Conservation (phyloP, 1,139 yeast genomes). For the Ogataea hybrid region DNA sequence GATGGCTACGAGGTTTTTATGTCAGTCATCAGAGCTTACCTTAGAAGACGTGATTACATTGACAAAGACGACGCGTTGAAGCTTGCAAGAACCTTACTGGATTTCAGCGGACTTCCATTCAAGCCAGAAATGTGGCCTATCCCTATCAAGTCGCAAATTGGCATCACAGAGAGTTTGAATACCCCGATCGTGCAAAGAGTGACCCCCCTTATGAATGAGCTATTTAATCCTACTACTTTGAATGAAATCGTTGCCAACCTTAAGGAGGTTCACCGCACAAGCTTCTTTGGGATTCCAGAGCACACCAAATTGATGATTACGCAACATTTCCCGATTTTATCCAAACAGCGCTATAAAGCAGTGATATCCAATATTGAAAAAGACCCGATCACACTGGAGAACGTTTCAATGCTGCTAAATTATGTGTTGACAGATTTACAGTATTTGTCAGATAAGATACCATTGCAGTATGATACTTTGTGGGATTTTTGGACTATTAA, state of each 20-base stretch:
- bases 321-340: conserved; percentile 3
- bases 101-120: conserved; percentile 11
- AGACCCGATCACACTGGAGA: conserved; percentile 7
- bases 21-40: conserved; percentile 13
- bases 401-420: conserved; percentile 13
- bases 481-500: conserved; percentile 14
- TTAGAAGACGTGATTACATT: conserved; percentile 2
- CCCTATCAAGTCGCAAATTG: not conserved
- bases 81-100: conserved; percentile 10
- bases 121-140: conserved; percentile 2
- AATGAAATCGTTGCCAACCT: not conserved
- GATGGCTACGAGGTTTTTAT: conserved; percentile 21
- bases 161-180: not conserved
- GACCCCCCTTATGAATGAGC: not conserved
- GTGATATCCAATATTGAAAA: conserved; percentile 9
- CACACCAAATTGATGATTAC: conserved; percentile 6
- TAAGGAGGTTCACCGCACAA: not conserved
- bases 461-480: conserved; percentile 12
- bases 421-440: conserved; percentile 11
- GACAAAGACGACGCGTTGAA: conserved; percentile 5
- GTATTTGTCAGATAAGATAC: conserved; percentile 6
- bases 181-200: not conserved
- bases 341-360: conserved; percentile 8
- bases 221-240: not conserved
- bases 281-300: conserved; percentile 8